Evolutionary conservation across 176 grass and related monocot species (phyloP).

Genomic region (Microstegium vimineum): DNA sequence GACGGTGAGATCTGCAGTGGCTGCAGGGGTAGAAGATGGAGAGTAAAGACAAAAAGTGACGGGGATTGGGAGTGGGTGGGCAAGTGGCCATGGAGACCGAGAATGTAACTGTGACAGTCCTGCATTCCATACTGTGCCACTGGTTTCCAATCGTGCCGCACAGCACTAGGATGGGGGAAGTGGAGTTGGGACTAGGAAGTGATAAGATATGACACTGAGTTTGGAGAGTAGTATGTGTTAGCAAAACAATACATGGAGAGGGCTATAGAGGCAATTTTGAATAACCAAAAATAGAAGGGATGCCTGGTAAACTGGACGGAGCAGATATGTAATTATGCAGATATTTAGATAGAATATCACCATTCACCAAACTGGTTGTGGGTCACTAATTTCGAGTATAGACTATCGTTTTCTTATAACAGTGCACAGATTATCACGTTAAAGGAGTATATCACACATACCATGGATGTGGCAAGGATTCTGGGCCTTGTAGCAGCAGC

Average conservation of each 20-base stretch:
- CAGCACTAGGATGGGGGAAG: not conserved
- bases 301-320: not conserved
- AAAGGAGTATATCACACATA: constrained; percentile 25
- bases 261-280: not conserved
- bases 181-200: not conserved
- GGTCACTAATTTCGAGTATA: not conserved
- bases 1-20: not conserved
- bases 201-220: not conserved
- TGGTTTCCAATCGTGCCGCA: not conserved
- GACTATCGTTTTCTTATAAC: not conserved
- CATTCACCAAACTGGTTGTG: not conserved
- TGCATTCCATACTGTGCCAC: not conserved
- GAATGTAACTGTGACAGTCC: not conserved
- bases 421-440: not conserved
- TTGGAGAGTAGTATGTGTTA: not conserved
- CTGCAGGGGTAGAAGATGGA: not conserved
- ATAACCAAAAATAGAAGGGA: not conserved
- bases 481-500: constrained; percentile 95
- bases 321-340: not conserved
- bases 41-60: not conserved
- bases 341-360: not conserved
- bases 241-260: not conserved
- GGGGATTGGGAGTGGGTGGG: not conserved
- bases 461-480: constrained; percentile 99
- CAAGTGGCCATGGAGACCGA: not conserved